These are phyloP conservation scores for Lentinula lateritia DNA, from an alignment of 768 basidiomycete species.

Conservation along the genomic window DNA sequence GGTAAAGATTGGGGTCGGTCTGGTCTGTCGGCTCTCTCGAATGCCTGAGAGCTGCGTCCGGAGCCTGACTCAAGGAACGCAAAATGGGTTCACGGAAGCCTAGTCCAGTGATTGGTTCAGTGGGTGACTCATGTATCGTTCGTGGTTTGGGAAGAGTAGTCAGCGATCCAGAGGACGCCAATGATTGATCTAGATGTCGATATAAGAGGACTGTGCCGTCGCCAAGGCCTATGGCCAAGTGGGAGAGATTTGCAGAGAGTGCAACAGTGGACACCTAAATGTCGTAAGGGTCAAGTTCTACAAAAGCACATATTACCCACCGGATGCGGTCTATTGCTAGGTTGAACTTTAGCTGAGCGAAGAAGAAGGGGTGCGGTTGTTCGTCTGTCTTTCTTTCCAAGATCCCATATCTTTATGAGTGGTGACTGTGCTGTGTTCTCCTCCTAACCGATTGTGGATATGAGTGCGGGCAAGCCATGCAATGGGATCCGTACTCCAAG, in stretches of 20 bases:
- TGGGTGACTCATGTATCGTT: conserved; percentile 73
- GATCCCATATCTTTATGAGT: conserved; percentile 85
- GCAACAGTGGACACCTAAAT: conserved; percentile 72
- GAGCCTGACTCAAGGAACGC: conserved; percentile 5
- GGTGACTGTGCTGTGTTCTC: conserved; percentile 65
- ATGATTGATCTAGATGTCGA: conserved; percentile 86
- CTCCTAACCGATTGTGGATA: conserved; percentile 43
- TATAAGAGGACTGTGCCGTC: conserved; percentile 92
- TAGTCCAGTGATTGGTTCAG: conserved; percentile 89
- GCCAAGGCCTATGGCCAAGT: conserved; percentile 89
- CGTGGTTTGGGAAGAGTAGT: conserved; percentile 83
- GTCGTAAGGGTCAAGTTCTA: not conserved
- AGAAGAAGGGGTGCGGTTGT: conserved; percentile 57
- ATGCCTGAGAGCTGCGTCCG: not conserved
- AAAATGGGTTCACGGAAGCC: conserved; percentile 68
- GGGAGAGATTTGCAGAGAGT: conserved; percentile 68
- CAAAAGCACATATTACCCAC: conserved; percentile 29
- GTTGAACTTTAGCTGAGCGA: conserved; percentile 73
- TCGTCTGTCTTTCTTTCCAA: conserved; percentile 65
- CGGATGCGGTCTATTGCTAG: conserved; percentile 73
- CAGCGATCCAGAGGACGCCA: conserved; percentile 64
- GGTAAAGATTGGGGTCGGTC: conserved; percentile 42
- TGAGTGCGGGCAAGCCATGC: not conserved
- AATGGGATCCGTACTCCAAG: conserved; percentile 63
- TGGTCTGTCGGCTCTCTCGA: conserved; percentile 15